Conservation (phyloP, 2,329 filamentous ascomycete genomes). For the Nemania sp. region DNA sequence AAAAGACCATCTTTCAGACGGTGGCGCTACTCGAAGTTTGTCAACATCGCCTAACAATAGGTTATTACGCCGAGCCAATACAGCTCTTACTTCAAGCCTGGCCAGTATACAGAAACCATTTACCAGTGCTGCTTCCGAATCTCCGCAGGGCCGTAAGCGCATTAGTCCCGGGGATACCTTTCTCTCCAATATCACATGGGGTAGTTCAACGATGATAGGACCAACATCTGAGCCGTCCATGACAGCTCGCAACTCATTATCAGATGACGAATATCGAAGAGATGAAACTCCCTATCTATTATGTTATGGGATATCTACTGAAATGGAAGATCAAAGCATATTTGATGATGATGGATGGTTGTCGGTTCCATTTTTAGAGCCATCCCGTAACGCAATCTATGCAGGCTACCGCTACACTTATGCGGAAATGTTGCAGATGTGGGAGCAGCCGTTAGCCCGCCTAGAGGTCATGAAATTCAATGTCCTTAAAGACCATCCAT, state of each 20-base stretch:
- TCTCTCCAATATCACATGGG: constrained; percentile 57
- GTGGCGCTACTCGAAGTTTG: constrained; percentile 54
- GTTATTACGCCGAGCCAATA: constrained; percentile 56
- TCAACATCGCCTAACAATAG: constrained; percentile 63
- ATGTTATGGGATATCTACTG: constrained; percentile 55
- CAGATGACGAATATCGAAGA: constrained; percentile 55
- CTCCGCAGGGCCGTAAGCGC: constrained; percentile 53
- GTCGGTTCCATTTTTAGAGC: constrained; percentile 59
- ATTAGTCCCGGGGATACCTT: constrained; percentile 66
- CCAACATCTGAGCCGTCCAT: constrained; percentile 49
- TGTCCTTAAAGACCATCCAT: constrained; percentile 55
- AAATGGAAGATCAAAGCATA: constrained; percentile 63
- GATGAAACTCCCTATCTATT: constrained; percentile 53
- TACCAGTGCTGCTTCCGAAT: constrained; percentile 45
- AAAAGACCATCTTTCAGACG: constrained; percentile 49
- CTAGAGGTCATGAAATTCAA: constrained; percentile 73
- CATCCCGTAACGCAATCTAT: constrained; percentile 52
- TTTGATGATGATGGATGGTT: constrained; percentile 73
- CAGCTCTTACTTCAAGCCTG: constrained; percentile 58
- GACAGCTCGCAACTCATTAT: constrained; percentile 54
- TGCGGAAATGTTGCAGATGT: constrained; percentile 69
- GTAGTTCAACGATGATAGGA: constrained; percentile 48
- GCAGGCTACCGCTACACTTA: constrained; percentile 67
- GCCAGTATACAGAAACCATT: constrained; percentile 54
- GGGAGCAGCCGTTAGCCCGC: constrained; percentile 63